phyloP scores from a whole-genome alignment of 129 eudicot genomes.

The Tagetes patula region DNA sequence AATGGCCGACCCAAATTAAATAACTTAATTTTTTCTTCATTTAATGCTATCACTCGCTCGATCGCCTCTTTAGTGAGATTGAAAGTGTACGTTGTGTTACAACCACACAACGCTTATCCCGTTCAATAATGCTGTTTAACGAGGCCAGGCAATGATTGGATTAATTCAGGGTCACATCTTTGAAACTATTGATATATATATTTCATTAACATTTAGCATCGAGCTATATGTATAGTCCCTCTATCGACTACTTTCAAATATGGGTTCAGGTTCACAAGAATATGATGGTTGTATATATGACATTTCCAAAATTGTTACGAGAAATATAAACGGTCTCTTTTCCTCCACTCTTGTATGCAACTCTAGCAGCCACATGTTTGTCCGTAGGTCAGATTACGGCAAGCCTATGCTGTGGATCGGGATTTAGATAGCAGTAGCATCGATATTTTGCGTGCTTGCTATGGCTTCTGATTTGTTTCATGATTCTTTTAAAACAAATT shows the following conservation, averaged over 20 bases:
- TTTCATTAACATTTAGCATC: conserved; percentile 3
- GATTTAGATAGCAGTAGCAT: neutral
- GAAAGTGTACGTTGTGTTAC: neutral
- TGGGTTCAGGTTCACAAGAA: neutral
- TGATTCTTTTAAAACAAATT: neutral
- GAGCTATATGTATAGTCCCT: neutral
- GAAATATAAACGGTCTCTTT: neutral
- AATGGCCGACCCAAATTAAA: neutral
- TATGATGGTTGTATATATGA: no score
- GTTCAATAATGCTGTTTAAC: neutral
- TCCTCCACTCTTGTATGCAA: neutral
- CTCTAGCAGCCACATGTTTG: neutral
- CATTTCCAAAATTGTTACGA: no score
- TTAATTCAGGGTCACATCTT: neutral
- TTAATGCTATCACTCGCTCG: neutral
- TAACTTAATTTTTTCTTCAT: neutral
- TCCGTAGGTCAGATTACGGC: neutral
- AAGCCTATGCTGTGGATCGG: conserved; percentile 13
- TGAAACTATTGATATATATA: neutral
- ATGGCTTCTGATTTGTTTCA: conserved; percentile 3
- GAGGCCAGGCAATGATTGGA: neutral
- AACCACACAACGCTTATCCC: conserved; percentile 2
- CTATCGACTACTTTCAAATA: neutral
- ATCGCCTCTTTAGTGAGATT: neutral
- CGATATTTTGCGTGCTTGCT: neutral